Conservation (phyloP, 1,284 basidiomycete genomes). For the Phaffia rhodozyma region DNA sequence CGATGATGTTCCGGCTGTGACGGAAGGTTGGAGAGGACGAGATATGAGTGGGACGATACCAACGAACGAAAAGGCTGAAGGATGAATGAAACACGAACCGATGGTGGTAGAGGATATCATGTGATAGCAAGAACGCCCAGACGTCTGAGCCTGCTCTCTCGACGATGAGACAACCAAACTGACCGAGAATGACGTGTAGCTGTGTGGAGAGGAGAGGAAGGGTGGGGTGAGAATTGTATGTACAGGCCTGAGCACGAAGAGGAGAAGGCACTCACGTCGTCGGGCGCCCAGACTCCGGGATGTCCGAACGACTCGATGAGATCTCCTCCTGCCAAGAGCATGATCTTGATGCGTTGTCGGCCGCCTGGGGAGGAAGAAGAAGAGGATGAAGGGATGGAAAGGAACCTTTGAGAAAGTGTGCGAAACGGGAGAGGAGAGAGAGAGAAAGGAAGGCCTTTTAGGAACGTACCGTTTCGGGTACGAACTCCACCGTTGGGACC, state of each 20-base stretch:
- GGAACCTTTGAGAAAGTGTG: too few relatives aligned
- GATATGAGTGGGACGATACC: background rate
- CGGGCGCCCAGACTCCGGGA: slow-evolving; percentile 94
- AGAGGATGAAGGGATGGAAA: too few relatives aligned
- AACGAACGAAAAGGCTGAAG: slow-evolving; percentile 22
- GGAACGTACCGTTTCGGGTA: slow-evolving; percentile 25
- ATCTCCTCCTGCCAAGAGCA: slow-evolving; percentile 94
- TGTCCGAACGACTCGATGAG: slow-evolving; percentile 97
- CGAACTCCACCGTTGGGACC: slow-evolving; percentile 47
- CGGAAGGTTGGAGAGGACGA: background rate
- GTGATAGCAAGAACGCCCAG: slow-evolving; percentile 45
- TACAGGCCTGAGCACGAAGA: background rate
- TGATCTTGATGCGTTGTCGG: slow-evolving; percentile 45
- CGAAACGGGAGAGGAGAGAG: too few relatives aligned
- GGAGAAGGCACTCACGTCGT: slow-evolving; percentile 52
- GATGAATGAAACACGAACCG: slow-evolving; percentile 27
- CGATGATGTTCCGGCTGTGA: slow-evolving; percentile 64
- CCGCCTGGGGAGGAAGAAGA: background rate
- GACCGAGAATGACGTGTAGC: slow-evolving; percentile 90
- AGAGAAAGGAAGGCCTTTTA: too few relatives aligned
- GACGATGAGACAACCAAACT: slow-evolving; percentile 88
- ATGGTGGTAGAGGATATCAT: slow-evolving; percentile 44
- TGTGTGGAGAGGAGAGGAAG: slow-evolving; percentile 31
- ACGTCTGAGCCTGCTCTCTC: slow-evolving; percentile 91
- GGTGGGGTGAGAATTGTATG: background rate